Evolutionary conservation across 2,329 filamentous ascomycete genomes (phyloP), one percentile per base, ranked within the genome.

Genomic region (Colletotrichum aenigma): DNA sequence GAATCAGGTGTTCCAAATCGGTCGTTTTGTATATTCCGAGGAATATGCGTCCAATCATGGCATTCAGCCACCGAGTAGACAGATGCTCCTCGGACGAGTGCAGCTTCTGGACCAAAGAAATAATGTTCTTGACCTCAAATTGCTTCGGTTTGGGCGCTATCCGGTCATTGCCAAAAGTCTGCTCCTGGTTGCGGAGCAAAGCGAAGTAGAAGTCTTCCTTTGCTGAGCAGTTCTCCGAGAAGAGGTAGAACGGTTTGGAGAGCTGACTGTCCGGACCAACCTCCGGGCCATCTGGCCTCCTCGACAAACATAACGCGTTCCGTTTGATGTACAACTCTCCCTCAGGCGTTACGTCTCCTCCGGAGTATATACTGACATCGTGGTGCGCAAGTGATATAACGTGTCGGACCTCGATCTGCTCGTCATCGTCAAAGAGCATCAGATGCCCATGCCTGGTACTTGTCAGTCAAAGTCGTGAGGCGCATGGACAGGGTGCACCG

Each of bases 201-300:
- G 96, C 94, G 84, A 98, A 96, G 84, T 99, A 99, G 85, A 99
- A 98, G 83, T 99, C 97, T 84, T 99, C 97, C 84, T 99, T 99
- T 62, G 97, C 95, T 0, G 96, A 98, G 83, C 95, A 95, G 81
- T 97, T 98, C 79, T 98, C 96, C 0, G 95, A 97, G 84, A 98
- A 99, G 6, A 99, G 88, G 81, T 93, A 98, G 85, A 98, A 98
- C 0, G 97, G 96, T 79, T 95, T 96, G 8, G 95, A 93, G 4
- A 90, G 81, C 38, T 87, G 88, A 48, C 84, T 86, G 77, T 93
- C 91, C 5, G 91, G 89, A 4, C 89, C 86, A 32, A 89, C 79
- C 38, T 93, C 91, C 30, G 87, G 86, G 30, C 87, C 87, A 36
- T 90, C 88, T 38, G 85, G 83, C 80, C 91, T 93, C 79, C 95